phyloP scores from a whole-genome alignment of 768 basidiomycete genomes.

The Pleurotus tuoliensis region DNA sequence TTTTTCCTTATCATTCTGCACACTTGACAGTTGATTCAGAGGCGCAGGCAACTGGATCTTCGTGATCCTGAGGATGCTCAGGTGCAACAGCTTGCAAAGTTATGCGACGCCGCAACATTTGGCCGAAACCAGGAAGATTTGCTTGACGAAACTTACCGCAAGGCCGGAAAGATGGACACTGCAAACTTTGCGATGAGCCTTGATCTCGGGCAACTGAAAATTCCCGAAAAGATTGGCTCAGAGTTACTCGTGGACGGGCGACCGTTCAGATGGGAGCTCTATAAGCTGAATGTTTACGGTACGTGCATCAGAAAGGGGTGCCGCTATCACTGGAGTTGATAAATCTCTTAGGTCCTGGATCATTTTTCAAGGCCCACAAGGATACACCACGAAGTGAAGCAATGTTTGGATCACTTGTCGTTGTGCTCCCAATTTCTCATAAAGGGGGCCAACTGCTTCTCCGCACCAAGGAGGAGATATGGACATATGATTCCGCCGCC shows the following conservation, averaged over 20 bases:
- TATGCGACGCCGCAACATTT: neutral
- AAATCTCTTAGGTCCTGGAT: slow-evolving; percentile 22
- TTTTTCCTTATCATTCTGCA: neutral
- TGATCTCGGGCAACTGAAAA: slow-evolving; percentile 18
- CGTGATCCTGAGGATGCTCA: neutral
- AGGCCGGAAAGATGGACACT: neutral
- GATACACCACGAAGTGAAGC: slow-evolving; percentile 38
- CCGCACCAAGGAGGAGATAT: slow-evolving; percentile 19
- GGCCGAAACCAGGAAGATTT: neutral
- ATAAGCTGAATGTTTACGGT: slow-evolving; percentile 46
- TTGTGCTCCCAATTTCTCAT: slow-evolving; percentile 37
- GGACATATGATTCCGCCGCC: slow-evolving; percentile 29
- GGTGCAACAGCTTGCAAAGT: neutral
- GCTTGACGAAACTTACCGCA: neutral
- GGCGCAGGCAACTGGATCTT: neutral
- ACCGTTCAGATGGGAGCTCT: slow-evolving; percentile 29
- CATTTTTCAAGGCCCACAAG: slow-evolving; percentile 43
- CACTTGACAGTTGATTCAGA: too few species aligned
- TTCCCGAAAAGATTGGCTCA: slow-evolving; percentile 21
- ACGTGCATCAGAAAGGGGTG: neutral
- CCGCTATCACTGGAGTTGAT: too few species aligned
- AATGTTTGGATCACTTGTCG: slow-evolving; percentile 46
- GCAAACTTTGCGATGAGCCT: slow-evolving; percentile 26
- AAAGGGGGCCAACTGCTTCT: slow-evolving; percentile 34
- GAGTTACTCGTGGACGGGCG: slow-evolving; percentile 15